These are phyloP conservation scores for Monosporozyma aerobia DNA, from an alignment of 805 yeast species.

Conservation along the genomic window DNA sequence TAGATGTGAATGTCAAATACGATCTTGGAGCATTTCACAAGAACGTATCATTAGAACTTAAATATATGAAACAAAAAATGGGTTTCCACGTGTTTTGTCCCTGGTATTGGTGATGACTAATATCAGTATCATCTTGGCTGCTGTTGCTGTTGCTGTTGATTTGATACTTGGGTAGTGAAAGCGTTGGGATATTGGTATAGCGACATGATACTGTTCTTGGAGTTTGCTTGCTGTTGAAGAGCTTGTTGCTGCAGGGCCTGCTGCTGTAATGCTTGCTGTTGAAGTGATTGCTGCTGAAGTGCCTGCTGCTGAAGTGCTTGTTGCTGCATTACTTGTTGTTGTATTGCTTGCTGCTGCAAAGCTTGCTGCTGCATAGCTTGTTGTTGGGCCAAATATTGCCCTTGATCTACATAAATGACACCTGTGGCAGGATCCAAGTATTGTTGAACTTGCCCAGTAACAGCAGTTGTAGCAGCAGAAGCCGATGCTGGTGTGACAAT, in stretches of 20 bases:
- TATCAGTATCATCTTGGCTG: not conserved
- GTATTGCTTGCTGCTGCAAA: slow-evolving; percentile 5
- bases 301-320: slow-evolving; percentile 13
- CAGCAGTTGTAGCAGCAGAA: not conserved
- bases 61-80: not conserved
- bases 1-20: not conserved
- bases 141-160: slow-evolving; percentile 10
- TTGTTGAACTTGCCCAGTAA: slow-evolving; percentile 37
- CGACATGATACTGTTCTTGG: not conserved
- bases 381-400: slow-evolving; percentile 38
- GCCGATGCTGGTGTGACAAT: slow-evolving; percentile 18
- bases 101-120: not conserved
- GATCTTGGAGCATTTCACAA: not conserved
- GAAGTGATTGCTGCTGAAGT: slow-evolving; percentile 5
- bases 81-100: not conserved
- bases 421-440: slow-evolving; percentile 69
- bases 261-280: slow-evolving; percentile 13
- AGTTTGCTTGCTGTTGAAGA: slow-evolving; percentile 3
- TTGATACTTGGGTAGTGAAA: slow-evolving; percentile 6
- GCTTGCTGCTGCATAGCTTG: slow-evolving; percentile 6
- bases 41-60: not conserved
- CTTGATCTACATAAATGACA: slow-evolving; percentile 56
- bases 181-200: not conserved
- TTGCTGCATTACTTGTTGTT: slow-evolving; percentile 11
- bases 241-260: slow-evolving; percentile 7